A percentile compares a stretch with the other conserved stretches of the same genome.
Evolutionary conservation across 1,284 basidiomycete species (phyloP).

Genomic region (Papiliotrema flavescens): DNA sequence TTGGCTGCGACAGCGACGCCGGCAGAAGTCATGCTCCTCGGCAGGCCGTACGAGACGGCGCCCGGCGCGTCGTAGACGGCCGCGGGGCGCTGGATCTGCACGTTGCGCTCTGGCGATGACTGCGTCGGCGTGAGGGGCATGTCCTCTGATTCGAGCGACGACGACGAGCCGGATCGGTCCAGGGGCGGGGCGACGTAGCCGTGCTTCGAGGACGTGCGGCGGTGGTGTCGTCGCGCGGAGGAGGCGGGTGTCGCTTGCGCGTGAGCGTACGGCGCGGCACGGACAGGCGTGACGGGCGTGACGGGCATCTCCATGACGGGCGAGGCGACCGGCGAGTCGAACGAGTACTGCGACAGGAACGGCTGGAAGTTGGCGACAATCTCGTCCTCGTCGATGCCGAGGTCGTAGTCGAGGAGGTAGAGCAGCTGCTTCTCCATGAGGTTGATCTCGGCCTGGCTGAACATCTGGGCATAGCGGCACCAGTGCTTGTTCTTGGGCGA

Average conservation of each 20-base stretch:
- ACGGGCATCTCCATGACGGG: slow-evolving; percentile 26
- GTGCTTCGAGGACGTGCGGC: slow-evolving; percentile 24
- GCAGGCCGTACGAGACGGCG: slow-evolving; percentile 13
- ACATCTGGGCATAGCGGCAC: slow-evolving; percentile 65
- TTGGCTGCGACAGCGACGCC: background rate
- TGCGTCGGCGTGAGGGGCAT: slow-evolving; percentile 32
- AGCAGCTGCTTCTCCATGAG: slow-evolving; percentile 95
- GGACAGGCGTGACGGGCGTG: slow-evolving; percentile 35
- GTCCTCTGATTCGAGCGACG: slow-evolving; percentile 46
- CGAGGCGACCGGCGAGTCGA: slow-evolving; percentile 31
- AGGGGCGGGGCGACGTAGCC: slow-evolving; percentile 36
- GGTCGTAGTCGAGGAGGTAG: slow-evolving; percentile 80
- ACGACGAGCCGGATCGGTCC: slow-evolving; percentile 47
- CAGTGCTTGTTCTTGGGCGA: slow-evolving; percentile 95
- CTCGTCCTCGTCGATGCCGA: slow-evolving; percentile 77
- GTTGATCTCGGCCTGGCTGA: slow-evolving; percentile 70
- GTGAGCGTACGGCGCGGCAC: slow-evolving; percentile 11
- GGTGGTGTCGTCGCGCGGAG: slow-evolving; percentile 18
- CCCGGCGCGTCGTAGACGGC: slow-evolving; percentile 25
- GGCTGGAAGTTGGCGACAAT: slow-evolving; percentile 53
- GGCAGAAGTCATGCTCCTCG: slow-evolving; percentile 7
- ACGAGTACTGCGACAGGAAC: slow-evolving; percentile 40
- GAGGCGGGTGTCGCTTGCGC: slow-evolving; percentile 2
- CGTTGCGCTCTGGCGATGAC: slow-evolving; percentile 17
- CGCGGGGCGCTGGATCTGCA: slow-evolving; percentile 17